Evolutionary conservation across 1,284 basidiomycete species (phyloP).

Genomic region (Heterobasidion occidentale): DNA sequence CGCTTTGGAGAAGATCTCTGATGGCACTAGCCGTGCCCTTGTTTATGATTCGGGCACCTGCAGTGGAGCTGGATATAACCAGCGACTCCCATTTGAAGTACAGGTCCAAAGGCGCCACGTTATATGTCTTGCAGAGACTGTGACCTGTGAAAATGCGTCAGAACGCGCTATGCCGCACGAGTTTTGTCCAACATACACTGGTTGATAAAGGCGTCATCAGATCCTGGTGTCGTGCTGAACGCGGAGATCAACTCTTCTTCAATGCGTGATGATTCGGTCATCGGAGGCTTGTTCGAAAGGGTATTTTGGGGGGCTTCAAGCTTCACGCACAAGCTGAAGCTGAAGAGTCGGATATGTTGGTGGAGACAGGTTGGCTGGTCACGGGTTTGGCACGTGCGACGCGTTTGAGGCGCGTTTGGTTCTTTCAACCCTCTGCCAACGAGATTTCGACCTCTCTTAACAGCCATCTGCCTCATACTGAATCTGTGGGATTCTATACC

Average conservation of each 20-base stretch:
- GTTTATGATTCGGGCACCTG: slow-evolving; percentile 35
- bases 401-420: too few relatives aligned
- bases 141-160: slow-evolving; percentile 35
- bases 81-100: slow-evolving; percentile 59
- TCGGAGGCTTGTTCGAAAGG: neutral
- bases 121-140: slow-evolving; percentile 58
- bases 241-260: neutral
- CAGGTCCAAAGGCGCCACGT: slow-evolving; percentile 46
- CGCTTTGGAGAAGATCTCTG: slow-evolving; percentile 44
- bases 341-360: too few relatives aligned
- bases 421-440: too few relatives aligned
- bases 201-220: slow-evolving; percentile 8
- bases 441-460: neutral
- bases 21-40: slow-evolving; percentile 44
- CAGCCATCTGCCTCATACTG: neutral
- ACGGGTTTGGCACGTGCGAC: neutral
- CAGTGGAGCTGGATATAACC: slow-evolving; percentile 33
- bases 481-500: too few relatives aligned
- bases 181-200: slow-evolving; percentile 8
- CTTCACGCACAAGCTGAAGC: too few relatives aligned
- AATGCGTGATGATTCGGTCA: neutral
- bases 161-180: neutral
- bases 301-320: too few relatives aligned
- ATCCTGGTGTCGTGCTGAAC: slow-evolving; percentile 7
- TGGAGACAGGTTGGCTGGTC: neutral